Percentiles rank a stretch among this genome's conserved stretches.
Conservation (phyloP, 1,139 yeast genomes). For the Suhomyces maxii region DNA sequence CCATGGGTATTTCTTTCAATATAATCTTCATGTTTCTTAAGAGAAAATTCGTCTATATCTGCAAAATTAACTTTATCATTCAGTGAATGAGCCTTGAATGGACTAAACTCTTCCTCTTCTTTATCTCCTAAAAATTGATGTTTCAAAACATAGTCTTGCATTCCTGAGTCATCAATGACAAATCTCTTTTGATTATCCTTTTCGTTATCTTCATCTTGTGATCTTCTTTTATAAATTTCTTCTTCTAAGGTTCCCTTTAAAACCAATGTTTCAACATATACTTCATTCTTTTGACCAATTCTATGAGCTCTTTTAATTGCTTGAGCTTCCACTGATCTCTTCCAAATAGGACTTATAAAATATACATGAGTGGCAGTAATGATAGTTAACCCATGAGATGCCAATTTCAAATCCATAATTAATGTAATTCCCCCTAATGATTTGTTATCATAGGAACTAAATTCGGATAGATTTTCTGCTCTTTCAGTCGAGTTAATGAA, state of each 20-base stretch:
- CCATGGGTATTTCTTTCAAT: constrained; percentile 3
- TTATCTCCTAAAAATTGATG: constrained; percentile 44
- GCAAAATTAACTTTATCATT: background rate
- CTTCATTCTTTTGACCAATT: constrained; percentile 61
- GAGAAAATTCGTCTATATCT: constrained; percentile 21
- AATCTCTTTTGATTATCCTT: constrained; percentile 24
- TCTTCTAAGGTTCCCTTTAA: constrained; percentile 64
- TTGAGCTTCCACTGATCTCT: constrained; percentile 66
- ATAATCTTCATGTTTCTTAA: constrained; percentile 21
- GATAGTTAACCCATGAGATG: constrained; percentile 70
- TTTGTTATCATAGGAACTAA: constrained; percentile 39
- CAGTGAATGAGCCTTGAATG: constrained; percentile 26
- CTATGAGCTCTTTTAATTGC: constrained; percentile 75
- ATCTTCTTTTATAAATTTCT: constrained; percentile 50
- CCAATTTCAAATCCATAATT: constrained; percentile 66
- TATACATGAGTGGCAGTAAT: constrained; percentile 68
- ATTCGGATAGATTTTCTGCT: constrained; percentile 53
- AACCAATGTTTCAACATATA: constrained; percentile 65
- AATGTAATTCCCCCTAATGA: constrained; percentile 50
- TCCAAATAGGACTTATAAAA: constrained; percentile 72
- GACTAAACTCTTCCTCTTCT: constrained; percentile 30
- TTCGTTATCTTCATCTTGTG: constrained; percentile 15
- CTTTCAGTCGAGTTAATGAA: constrained; percentile 52
- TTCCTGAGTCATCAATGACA: constrained; percentile 57
- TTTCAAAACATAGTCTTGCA: constrained; percentile 54